phyloP scores from a whole-genome alignment of 768 basidiomycete genomes.

The Amylocystis lapponica region DNA sequence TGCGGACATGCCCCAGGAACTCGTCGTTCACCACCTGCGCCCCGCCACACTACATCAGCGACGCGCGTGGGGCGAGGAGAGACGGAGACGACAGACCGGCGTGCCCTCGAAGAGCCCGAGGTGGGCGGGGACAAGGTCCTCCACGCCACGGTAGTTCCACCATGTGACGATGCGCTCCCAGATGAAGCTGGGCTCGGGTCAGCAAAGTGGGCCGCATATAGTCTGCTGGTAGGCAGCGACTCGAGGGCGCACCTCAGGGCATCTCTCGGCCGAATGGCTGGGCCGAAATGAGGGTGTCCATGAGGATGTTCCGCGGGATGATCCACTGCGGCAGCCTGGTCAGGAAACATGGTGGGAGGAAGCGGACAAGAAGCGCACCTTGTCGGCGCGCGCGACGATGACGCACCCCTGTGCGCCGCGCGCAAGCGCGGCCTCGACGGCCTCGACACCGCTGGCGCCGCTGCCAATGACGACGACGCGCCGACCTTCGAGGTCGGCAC shows the following conservation, averaged over 20 bases:
- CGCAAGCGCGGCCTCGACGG: slow-evolving; percentile 32
- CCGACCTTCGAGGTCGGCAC: slow-evolving; percentile 31
- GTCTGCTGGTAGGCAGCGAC: neutral
- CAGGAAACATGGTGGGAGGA: neutral
- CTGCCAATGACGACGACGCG: slow-evolving; percentile 42
- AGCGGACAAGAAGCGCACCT: slow-evolving; percentile 6
- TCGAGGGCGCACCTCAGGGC: slow-evolving; percentile 35
- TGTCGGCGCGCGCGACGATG: slow-evolving; percentile 40
- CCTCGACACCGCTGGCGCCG: slow-evolving; percentile 51
- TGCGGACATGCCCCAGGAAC: slow-evolving; percentile 40
- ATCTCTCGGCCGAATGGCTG: slow-evolving; percentile 51
- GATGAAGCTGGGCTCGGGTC: slow-evolving; percentile 30
- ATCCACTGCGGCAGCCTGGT: slow-evolving; percentile 33
- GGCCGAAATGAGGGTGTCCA: slow-evolving; percentile 42
- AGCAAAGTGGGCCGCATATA: neutral
- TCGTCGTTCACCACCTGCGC: slow-evolving; percentile 44
- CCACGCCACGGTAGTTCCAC: slow-evolving; percentile 40
- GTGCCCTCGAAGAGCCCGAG: slow-evolving; percentile 43
- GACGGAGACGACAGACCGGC: slow-evolving; percentile 25
- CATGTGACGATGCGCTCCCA: slow-evolving; percentile 39
- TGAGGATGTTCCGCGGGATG: slow-evolving; percentile 38
- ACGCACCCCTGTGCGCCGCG: slow-evolving; percentile 27
- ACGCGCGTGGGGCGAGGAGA: neutral
- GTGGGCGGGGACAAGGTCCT: slow-evolving; percentile 37
- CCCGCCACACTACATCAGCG: neutral